These are phyloP conservation scores for Tarenaya hassleriana DNA, from an alignment of 345 rosid genomes.

Conservation along the genomic window DNA sequence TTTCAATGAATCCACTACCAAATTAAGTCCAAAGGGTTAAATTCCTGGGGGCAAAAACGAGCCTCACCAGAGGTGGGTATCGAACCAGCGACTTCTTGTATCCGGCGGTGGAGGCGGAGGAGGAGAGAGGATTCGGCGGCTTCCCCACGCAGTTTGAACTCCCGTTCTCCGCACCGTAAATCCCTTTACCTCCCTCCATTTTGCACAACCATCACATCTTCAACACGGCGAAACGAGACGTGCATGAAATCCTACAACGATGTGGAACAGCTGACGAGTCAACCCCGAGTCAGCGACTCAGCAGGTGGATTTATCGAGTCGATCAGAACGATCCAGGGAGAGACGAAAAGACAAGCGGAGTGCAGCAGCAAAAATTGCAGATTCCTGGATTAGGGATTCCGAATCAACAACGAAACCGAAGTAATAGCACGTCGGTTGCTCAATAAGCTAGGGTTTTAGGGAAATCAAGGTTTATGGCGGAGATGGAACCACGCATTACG, in stretches of 20 bases:
- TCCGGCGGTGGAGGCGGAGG: conserved; percentile 33
- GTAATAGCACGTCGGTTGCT: background rate
- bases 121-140: conserved; percentile 60
- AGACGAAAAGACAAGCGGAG: background rate
- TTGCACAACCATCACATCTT: conserved; percentile 36
- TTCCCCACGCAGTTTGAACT: conserved; percentile 48
- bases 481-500: conserved; percentile 15
- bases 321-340: conserved; percentile 9
- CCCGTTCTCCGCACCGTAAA: conserved; percentile 39
- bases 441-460: conserved; percentile 3
- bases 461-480: conserved; percentile 24
- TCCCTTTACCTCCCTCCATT: conserved; percentile 56
- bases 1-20: too few relatives aligned
- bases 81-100: conserved; percentile 53
- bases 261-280: conserved; percentile 14
- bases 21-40: background rate
- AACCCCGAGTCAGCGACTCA: conserved; percentile 14
- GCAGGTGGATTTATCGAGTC: conserved; percentile 7
- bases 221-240: conserved; percentile 1
- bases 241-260: conserved; percentile 6
- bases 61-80: conserved; percentile 66
- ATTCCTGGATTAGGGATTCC: conserved; percentile 5
- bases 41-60: background rate
- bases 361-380: conserved; percentile 7
- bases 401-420: conserved; percentile 4